Evolutionary conservation across 345 rosid genomes (phyloP), one percentile per base, ranked within the genome.

Genomic region (Eucalyptus virginea): DNA sequence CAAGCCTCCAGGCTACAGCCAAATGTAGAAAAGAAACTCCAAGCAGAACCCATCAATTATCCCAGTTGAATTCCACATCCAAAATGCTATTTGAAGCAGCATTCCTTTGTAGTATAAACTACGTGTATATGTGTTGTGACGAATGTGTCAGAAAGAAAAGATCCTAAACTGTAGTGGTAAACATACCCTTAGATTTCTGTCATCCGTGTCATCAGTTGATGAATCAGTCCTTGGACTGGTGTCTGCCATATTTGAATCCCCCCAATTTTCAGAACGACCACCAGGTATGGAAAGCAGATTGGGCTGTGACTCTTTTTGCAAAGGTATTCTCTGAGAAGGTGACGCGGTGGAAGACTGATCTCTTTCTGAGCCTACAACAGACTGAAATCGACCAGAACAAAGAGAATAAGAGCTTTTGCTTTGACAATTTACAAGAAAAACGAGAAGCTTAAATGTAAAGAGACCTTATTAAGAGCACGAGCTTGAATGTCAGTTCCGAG

Each of bases 181-280:
- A 42, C 45, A 92, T 91, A 97, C 99, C 98, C 95, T 93, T 88
- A 88, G 96, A 93, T 93, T 94, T 94, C 94, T 95, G 89, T 96
- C 98, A 89, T 97, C 99, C 47, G 98, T 94, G 89, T 97, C 99
- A 51, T 97, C 99, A 60, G 98, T 94, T 89, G 99, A 97, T 85
- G 92, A 94, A 92, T 97, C 98, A 58, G 98, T 97, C 92, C 95
- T 95, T 88, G 98, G 97, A 92, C 99, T 96, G 65, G 96, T 94
- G 91, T 96, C 98, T 49, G 96, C 97, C 95, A 96, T 93, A 87
- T 90, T 91, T 90, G 93, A 92, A 88, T 95, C 98, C 72, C 93
- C 95, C 95, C 96, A 94, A 45, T 94, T 93, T 90, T 95, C 96
- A 81, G 87, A 92, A 86, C 91, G 91, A 81, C 90, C 91, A 89